Percentiles rank a stretch among this genome's conserved stretches.
These are phyloP conservation scores for Termitomyces sp. DNA, from an alignment of 768 basidiomycete species.

Conservation along the genomic window DNA sequence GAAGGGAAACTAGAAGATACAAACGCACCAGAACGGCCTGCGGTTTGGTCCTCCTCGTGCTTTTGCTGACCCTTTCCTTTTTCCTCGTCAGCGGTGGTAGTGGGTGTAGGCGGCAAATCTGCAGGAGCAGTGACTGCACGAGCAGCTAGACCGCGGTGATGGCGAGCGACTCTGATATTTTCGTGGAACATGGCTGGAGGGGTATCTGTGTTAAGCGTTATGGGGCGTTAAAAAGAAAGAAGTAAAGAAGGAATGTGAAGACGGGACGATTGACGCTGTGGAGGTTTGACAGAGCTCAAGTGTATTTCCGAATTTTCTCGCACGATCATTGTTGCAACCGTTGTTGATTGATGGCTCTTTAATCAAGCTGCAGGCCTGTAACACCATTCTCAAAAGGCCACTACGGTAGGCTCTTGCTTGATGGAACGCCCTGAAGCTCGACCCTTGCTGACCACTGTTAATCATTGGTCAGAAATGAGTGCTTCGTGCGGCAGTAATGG, in stretches of 20 bases:
- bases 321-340: not conserved
- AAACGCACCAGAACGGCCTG: not conserved
- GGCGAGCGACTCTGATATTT: conserved; percentile 3
- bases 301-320: not conserved
- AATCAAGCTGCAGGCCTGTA: not conserved
- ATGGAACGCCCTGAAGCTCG: not conserved
- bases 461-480: not conserved
- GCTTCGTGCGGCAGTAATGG: not conserved
- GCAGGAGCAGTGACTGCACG: conserved; percentile 2
- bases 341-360: not conserved
- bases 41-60: not conserved
- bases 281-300: not conserved
- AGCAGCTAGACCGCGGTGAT: conserved; percentile 9
- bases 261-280: not conserved
- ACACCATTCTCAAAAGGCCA: not conserved
- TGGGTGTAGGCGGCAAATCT: not conserved
- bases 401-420: not conserved
- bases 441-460: not conserved
- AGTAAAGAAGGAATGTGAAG: conserved; percentile 9
- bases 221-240: conserved; percentile 9
- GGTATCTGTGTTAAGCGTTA: not conserved
- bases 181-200: conserved; percentile 7
- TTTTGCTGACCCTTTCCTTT: not conserved
- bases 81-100: not conserved
- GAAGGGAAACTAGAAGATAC: not conserved